Conservation (phyloP, 225 moss, liverwort and hornwort genomes). For the Marchantia polymorpha region DNA sequence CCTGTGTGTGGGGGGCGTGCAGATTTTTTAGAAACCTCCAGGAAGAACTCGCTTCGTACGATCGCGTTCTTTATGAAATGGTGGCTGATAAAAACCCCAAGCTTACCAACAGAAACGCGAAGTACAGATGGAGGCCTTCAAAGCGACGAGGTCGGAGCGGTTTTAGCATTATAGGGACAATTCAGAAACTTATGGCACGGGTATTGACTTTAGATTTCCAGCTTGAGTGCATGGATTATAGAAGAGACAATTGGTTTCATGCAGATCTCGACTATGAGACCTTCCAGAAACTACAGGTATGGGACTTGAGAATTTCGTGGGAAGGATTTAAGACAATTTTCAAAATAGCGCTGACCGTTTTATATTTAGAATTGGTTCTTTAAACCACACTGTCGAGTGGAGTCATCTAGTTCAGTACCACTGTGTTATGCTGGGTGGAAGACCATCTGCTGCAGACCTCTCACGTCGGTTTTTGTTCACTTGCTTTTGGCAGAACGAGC, state of each 20-base stretch:
- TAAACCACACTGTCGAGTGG: neutral
- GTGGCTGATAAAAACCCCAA: conserved; percentile 97
- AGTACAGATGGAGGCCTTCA: conserved; percentile 93
- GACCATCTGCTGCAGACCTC: neutral
- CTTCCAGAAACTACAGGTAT: conserved; percentile 83
- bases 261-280: conserved; percentile 96
- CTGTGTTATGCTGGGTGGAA: neutral
- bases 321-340: neutral
- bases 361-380: too few species aligned
- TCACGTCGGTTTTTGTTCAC: conserved; percentile 1
- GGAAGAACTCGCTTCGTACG: conserved; percentile 80
- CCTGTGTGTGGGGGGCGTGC: neutral
- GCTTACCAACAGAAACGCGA: conserved; percentile 81
- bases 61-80: conserved; percentile 97
- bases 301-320: neutral
- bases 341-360: neutral
- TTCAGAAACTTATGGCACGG: conserved; percentile 82
- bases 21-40: conserved; percentile 87
- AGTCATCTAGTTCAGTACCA: neutral
- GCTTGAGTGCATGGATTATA: conserved; percentile 98
- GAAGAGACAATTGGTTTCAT: conserved; percentile 96
- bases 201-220: conserved; percentile 91
- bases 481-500: conserved; percentile 50
- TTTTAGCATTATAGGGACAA: conserved; percentile 86
- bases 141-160: conserved; percentile 67